Conservation (phyloP, 2,329 filamentous ascomycete species). For the Basipetospora chlamydospora region DNA sequence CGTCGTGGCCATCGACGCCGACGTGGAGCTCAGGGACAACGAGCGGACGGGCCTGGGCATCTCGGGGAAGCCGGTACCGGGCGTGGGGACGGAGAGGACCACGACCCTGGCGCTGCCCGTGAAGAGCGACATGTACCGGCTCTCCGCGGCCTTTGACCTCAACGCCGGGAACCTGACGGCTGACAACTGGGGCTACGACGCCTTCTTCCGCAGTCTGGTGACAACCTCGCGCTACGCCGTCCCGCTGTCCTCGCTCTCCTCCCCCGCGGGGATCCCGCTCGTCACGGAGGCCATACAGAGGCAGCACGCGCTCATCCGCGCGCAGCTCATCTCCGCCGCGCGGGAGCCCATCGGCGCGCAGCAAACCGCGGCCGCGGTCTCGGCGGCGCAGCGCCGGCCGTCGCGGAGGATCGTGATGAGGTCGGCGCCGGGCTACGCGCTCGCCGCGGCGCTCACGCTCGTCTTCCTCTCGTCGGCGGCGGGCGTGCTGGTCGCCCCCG, state of each 20-base stretch:
- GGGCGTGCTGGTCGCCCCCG: constrained; percentile 12
- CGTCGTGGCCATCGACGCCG: constrained; percentile 10
- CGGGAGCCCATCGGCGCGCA: constrained; percentile 7
- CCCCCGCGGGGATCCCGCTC: constrained; percentile 10
- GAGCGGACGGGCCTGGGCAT: no score
- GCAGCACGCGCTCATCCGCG: constrained; percentile 14
- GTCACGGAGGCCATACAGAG: constrained; percentile 11
- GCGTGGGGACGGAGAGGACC: constrained; percentile 6
- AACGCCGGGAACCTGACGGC: no score
- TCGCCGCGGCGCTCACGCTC: constrained; percentile 11
- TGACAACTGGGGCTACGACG: neutral
- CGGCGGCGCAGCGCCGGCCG: constrained; percentile 11
- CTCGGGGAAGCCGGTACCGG: no score
- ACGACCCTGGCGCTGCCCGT: neutral
- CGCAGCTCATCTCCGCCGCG: constrained; percentile 11
- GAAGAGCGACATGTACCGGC: constrained; percentile 7
- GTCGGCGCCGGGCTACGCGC: constrained; percentile 11
- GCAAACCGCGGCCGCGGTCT: constrained; percentile 8
- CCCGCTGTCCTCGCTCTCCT: neutral
- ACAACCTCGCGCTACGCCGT: no score
- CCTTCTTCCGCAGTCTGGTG: constrained; percentile 11
- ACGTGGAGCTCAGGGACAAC: constrained; percentile 12
- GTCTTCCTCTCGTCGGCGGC: constrained; percentile 6
- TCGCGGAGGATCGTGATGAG: constrained; percentile 12
- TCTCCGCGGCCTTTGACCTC: neutral